These are phyloP conservation scores for Extremus antarcticus DNA, from an alignment of 495 filamentous ascomycete species.

Conservation along the genomic window DNA sequence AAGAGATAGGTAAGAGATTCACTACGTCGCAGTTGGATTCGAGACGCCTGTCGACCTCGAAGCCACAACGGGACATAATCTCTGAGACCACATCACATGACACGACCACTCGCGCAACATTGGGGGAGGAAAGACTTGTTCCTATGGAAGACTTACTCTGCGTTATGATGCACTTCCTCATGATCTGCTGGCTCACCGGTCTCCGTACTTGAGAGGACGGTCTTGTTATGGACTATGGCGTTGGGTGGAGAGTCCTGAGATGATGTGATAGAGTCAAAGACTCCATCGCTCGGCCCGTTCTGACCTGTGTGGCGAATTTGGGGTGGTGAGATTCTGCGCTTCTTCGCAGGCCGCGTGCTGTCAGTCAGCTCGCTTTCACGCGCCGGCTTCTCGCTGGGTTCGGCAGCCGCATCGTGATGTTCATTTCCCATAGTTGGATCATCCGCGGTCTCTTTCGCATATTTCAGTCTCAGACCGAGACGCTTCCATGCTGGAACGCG, in stretches of 20 bases:
- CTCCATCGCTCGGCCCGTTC: background rate
- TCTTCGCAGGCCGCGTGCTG: background rate
- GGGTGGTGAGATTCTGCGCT: background rate
- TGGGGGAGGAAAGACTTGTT: background rate
- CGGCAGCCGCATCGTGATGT: background rate
- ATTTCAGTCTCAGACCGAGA: conserved; percentile 65
- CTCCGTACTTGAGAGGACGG: background rate
- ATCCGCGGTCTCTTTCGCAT: conserved; percentile 35
- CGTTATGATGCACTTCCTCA: background rate
- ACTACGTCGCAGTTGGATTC: background rate
- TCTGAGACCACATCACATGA: background rate
- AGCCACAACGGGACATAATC: background rate
- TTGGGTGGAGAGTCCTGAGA: too few species aligned
- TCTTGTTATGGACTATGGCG: background rate
- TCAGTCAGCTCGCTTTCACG: background rate
- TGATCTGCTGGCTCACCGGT: background rate
- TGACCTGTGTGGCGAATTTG: background rate
- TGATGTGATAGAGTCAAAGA: background rate
- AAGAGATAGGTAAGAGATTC: background rate
- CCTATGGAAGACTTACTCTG: background rate
- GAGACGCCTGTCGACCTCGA: background rate
- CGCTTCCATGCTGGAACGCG: conserved; percentile 63
- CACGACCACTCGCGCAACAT: background rate
- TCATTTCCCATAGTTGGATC: background rate
- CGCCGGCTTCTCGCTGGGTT: background rate